Evolutionary conservation across 164 flowering plant species (phyloP).

Genomic region (Chloranthus sessilifolius): DNA sequence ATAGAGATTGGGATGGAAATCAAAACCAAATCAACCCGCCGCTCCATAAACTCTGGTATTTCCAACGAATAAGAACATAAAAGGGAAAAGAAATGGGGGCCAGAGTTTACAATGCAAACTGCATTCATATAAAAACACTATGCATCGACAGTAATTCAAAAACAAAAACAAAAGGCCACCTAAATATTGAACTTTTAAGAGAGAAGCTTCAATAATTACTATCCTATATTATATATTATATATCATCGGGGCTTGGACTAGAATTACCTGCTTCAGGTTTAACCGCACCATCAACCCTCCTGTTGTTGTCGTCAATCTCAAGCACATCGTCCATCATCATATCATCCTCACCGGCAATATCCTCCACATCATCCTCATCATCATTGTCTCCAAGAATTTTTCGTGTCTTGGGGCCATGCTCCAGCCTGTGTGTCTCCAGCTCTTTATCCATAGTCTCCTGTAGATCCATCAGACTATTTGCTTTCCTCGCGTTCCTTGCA

Average conservation of each 20-base stretch:
- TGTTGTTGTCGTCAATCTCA: slow-evolving; percentile 55
- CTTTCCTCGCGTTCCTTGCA: slow-evolving; percentile 57
- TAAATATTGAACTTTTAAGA: no score
- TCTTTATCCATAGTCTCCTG: slow-evolving; percentile 99
- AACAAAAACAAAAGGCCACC: no score
- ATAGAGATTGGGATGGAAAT: no score
- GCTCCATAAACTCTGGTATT: no score
- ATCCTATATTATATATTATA: no score
- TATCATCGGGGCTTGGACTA: slow-evolving; percentile 31
- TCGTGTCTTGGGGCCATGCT: slow-evolving; percentile 91
- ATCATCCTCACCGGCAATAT: slow-evolving; percentile 90
- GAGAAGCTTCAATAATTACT: no score
- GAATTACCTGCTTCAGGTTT: slow-evolving; percentile 35
- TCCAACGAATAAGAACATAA: no score
- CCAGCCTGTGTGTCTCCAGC: slow-evolving; percentile 87
- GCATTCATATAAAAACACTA: no score
- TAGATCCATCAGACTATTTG: slow-evolving; percentile 49
- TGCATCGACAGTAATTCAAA: no score
- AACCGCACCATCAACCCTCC: slow-evolving; percentile 47
- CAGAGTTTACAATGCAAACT: no score
- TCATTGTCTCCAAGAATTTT: slow-evolving; percentile 72
- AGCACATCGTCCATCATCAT: slow-evolving; percentile 93
- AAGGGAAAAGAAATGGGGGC: no score
- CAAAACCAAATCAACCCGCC: no score
- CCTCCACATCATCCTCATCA: slow-evolving; percentile 96